Conservation (phyloP, 305 asterid genomes). For the Fraxinus velutina region DNA sequence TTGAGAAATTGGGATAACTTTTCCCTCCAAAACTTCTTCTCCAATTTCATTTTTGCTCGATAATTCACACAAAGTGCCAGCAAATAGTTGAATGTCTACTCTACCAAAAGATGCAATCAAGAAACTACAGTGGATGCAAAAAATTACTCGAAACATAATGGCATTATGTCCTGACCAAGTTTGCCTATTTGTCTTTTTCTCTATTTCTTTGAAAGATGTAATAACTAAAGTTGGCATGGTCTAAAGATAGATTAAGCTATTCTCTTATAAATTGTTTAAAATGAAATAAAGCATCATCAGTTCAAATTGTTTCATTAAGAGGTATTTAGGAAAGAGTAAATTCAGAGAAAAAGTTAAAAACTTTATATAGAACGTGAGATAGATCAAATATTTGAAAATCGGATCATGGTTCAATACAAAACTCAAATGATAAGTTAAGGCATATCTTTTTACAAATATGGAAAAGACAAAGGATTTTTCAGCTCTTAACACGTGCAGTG, state of each 20-base stretch:
- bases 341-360: background rate
- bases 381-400: constrained; percentile 10
- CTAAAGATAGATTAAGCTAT: background rate
- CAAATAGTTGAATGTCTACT: background rate
- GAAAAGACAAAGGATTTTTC: constrained; percentile 1
- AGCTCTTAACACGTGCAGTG: background rate
- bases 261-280: background rate
- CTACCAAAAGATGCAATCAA: background rate
- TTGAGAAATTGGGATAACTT: no score
- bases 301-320: constrained; percentile 1
- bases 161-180: background rate
- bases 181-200: background rate
- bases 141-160: background rate
- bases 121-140: background rate
- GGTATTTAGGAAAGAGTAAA: background rate
- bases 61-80: background rate
- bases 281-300: background rate
- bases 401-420: background rate
- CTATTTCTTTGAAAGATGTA: background rate
- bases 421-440: background rate
- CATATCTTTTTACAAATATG: background rate
- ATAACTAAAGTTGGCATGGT: background rate
- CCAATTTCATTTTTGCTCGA: no score
- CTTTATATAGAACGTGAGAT: background rate
- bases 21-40: no score